phyloP scores from a whole-genome alignment of 208 protist species.

The Acanthamoeba polyphaga region DNA sequence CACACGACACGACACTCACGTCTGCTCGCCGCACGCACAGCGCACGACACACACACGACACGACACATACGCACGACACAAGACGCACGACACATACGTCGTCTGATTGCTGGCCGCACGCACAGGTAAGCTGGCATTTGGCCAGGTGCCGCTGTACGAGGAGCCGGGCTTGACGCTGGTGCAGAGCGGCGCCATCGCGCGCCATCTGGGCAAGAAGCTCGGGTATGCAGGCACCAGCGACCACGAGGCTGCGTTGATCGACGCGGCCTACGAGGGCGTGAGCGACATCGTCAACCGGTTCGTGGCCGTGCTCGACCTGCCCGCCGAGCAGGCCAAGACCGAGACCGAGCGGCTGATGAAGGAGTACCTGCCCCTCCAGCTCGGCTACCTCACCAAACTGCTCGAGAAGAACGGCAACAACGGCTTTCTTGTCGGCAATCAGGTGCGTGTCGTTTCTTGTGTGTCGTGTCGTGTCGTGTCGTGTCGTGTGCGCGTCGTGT shows the following conservation, averaged over 20 bases:
- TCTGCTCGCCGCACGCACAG: too few relatives aligned
- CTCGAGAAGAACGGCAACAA: constrained; percentile 11
- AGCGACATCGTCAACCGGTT: background rate
- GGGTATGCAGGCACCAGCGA: background rate
- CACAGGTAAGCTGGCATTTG: background rate
- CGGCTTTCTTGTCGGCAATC: background rate
- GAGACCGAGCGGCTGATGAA: background rate
- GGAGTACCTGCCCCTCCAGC: background rate
- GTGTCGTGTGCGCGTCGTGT: too few relatives aligned
- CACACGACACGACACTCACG: too few relatives aligned
- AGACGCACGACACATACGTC: too few relatives aligned
- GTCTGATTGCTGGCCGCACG: too few relatives aligned
- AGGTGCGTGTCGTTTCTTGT: background rate
- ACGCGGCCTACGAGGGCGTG: background rate
- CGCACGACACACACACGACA: too few relatives aligned
- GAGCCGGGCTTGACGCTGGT: background rate
- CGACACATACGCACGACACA: too few relatives aligned
- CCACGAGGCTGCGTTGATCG: background rate
- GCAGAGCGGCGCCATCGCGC: background rate
- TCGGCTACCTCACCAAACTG: background rate
- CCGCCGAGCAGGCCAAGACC: background rate
- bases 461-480: background rate
- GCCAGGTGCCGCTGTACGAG: constrained; percentile 13
- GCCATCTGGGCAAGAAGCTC: constrained; percentile 19
- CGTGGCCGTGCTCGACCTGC: background rate